phyloP scores from a whole-genome alignment of 2,329 filamentous ascomycete species.

The Microdochium nivale region DNA sequence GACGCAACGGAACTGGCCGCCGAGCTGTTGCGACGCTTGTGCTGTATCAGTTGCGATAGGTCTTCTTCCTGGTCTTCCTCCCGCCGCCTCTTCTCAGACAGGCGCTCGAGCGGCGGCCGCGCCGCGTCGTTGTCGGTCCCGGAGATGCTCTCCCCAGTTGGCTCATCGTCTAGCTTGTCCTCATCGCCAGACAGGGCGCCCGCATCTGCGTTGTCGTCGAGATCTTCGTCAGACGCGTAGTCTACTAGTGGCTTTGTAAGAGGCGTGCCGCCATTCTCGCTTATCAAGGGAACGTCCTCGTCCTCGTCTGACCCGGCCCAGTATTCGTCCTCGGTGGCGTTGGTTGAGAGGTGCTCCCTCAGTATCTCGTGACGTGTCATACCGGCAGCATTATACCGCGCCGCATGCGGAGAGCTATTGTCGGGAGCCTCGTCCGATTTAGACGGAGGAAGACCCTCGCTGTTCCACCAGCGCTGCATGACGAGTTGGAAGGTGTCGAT shows the following conservation, averaged over 20 bases:
- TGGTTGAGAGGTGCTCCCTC: slow-evolving; percentile 65
- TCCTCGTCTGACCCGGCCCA: slow-evolving; percentile 87
- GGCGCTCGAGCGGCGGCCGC: slow-evolving; percentile 62
- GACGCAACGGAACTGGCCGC: slow-evolving; percentile 35
- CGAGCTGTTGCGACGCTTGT: slow-evolving; percentile 53
- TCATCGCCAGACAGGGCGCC: slow-evolving; percentile 24
- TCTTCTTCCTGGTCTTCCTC: slow-evolving; percentile 94
- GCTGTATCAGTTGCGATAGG: slow-evolving; percentile 68
- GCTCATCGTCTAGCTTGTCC: slow-evolving; percentile 10
- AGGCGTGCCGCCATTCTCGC: slow-evolving; percentile 52
- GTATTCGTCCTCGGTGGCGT: slow-evolving; percentile 83
- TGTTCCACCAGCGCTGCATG: slow-evolving; percentile 58
- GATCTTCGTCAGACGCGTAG: slow-evolving; percentile 89
- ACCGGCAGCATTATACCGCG: not conserved
- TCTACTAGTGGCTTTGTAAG: slow-evolving; percentile 72
- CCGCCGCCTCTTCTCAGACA: slow-evolving; percentile 82
- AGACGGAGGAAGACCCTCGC: slow-evolving; percentile 54
- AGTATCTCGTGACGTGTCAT: slow-evolving; percentile 47
- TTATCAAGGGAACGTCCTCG: slow-evolving; percentile 46
- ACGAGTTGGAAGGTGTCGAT: slow-evolving; percentile 77
- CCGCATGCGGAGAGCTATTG: slow-evolving; percentile 43
- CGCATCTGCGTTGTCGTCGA: slow-evolving; percentile 52
- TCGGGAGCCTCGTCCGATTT: slow-evolving; percentile 36
- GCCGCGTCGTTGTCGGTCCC: slow-evolving; percentile 24
- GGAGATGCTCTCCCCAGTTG: slow-evolving; percentile 18